Conservation (phyloP, 768 basidiomycete species). For the Chalciporus sphaerocephalus region DNA sequence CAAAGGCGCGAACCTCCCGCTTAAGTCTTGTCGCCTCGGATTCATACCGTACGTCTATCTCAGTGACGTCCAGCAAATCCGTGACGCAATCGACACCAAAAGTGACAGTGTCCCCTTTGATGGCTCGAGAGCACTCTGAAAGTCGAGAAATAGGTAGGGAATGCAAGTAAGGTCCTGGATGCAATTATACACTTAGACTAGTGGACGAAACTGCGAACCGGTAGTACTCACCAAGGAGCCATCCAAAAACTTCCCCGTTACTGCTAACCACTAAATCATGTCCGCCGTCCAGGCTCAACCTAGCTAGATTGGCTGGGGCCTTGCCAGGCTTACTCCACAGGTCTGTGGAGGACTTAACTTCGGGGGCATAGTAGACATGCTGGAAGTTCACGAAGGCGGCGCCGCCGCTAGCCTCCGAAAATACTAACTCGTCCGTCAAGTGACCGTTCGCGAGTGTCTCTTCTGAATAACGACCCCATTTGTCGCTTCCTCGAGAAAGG, state of each 20-base stretch:
- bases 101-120: conserved; percentile 44
- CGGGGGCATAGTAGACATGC: conserved; percentile 58
- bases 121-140: conserved; percentile 42
- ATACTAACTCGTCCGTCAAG: conserved; percentile 54
- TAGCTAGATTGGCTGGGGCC: conserved; percentile 54
- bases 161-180: conserved; percentile 36
- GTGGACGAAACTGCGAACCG: neutral
- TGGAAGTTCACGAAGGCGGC: conserved; percentile 68
- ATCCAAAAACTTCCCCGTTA: conserved; percentile 63
- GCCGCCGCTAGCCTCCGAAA: conserved; percentile 38
- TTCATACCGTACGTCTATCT: conserved; percentile 53
- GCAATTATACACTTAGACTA: neutral
- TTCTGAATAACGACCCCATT: conserved; percentile 45
- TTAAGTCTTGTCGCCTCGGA: conserved; percentile 61
- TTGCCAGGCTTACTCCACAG: conserved; percentile 72
- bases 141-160: conserved; percentile 55
- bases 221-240: conserved; percentile 59
- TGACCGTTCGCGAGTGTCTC: conserved; percentile 48
- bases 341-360: conserved; percentile 38
- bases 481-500: conserved; percentile 42
- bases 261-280: conserved; percentile 62
- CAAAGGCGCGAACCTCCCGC: conserved; percentile 38
- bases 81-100: conserved; percentile 65
- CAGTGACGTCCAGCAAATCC: conserved; percentile 51
- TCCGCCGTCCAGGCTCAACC: conserved; percentile 69